Evolutionary conservation across 2,329 filamentous ascomycete genomes (phyloP), one percentile per base, ranked within the genome.

Genomic region (Penicillium polonicum): DNA sequence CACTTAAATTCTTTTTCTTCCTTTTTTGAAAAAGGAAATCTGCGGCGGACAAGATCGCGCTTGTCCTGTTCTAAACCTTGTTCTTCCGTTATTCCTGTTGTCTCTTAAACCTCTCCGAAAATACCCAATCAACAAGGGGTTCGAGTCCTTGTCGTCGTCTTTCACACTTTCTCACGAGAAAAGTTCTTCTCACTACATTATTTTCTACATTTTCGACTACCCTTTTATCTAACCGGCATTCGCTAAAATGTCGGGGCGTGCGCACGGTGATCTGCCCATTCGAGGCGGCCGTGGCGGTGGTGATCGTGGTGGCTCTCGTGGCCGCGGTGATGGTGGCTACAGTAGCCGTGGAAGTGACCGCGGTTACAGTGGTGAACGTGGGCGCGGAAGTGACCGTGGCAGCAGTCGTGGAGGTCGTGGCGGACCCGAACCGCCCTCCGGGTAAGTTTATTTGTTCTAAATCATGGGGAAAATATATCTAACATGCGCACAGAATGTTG

Each of bases 401-500:
- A 35, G 54, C 45, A 25, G 56, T 15, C 21, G 31, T 19, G 46
- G 59, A 15, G 56, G 59, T 33, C 48, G 29, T 29, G 54, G 44
- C 2, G 39, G 25, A 10, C 19, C 31, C 9, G 29, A 55, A 4
- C 3, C 5, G 2, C 25, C 31, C n/a, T 17, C 48, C 0, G 36
- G 27, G 60, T 59, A 51, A 59, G 52, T 59, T 38, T 13, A 27
- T 15, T 7, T 35, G 19, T 5, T 39, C 12, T 15, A 33, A 6
- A n/a, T 39, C 10, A 13, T 6, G 27, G 13, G 10, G 10, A 33
- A 46, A 42, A 15, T 4, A 36, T 36, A 43, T 48, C 46, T 62
- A 45, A 62, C 29, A 51, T 42, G 17, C 31, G 25, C 27, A 52
- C n/a, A 50, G 33, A 3, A 57, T 64, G 52, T 41, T 59, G 23